Conservation (phyloP, 257 asterid genomes). For the Nicotiana knightiana region DNA sequence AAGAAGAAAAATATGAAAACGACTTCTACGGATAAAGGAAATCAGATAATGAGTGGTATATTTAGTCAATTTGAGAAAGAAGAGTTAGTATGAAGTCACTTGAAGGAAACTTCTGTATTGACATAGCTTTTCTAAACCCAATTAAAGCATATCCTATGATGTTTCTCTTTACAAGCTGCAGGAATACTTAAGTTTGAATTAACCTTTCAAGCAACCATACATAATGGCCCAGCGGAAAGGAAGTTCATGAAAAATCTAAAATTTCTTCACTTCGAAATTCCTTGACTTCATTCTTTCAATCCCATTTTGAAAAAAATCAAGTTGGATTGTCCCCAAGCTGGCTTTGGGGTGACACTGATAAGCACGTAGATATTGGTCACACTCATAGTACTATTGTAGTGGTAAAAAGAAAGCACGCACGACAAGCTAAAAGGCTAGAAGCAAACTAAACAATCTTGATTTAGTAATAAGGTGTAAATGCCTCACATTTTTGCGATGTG, state of each 20-base stretch:
- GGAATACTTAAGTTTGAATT: background rate
- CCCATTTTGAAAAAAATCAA: background rate
- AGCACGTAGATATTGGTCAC: background rate
- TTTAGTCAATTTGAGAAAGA: background rate
- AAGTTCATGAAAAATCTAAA: background rate
- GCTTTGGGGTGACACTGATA: background rate
- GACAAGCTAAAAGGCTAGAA: background rate
- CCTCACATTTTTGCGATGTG: conserved; percentile 63
- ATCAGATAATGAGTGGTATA: background rate
- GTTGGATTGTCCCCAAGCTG: background rate
- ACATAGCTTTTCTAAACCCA: background rate
- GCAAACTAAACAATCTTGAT: background rate
- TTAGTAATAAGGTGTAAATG: conserved; percentile 7
- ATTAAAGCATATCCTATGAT: background rate
- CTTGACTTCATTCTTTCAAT: background rate
- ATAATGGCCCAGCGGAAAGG: background rate
- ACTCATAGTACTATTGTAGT: background rate
- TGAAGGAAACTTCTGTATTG: background rate
- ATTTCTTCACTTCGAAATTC: background rate
- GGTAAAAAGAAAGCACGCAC: background rate
- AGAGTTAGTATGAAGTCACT: background rate
- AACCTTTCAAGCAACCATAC: background rate
- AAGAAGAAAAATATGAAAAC: background rate
- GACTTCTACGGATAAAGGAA: background rate
- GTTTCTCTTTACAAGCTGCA: background rate